phyloP scores from a whole-genome alignment of 2,329 filamentous ascomycete species.

The Beauveria sp. region DNA sequence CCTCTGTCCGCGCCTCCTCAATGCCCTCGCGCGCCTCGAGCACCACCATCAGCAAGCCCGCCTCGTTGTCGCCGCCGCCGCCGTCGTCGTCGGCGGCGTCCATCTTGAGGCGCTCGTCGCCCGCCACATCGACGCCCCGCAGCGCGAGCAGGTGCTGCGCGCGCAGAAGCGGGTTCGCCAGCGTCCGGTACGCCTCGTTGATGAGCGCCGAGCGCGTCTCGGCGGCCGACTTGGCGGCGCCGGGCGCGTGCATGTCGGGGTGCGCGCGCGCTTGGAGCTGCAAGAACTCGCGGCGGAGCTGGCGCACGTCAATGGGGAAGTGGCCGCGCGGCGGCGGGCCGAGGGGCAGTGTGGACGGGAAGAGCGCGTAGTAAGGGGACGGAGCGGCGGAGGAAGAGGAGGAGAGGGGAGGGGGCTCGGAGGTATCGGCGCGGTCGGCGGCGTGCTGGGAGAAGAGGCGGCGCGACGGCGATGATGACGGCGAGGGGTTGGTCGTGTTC shows the following conservation, averaged over 20 bases:
- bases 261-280: constrained; percentile 71
- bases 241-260: constrained; percentile 57
- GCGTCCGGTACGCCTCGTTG: constrained; percentile 86
- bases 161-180: constrained; percentile 67
- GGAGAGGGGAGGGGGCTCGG: constrained; percentile 10
- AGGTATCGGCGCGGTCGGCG: constrained; percentile 10
- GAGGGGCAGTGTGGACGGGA: constrained; percentile 66
- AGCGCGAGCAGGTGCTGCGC: constrained; percentile 83
- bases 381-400: constrained; percentile 8
- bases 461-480: not conserved
- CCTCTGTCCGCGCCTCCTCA: constrained; percentile 62
- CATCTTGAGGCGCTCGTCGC: constrained; percentile 67
- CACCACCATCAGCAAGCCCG: constrained; percentile 67
- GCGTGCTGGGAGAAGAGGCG: constrained; percentile 3
- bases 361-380: constrained; percentile 71
- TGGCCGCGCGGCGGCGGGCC: constrained; percentile 72
- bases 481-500: not conserved
- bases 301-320: constrained; percentile 64
- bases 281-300: constrained; percentile 78
- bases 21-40: constrained; percentile 72
- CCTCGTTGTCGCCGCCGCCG: constrained; percentile 36
- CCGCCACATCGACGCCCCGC: constrained; percentile 67
- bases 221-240: constrained; percentile 48
- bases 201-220: constrained; percentile 75
- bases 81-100: no score